Evolutionary conservation across 129 eudicot genomes (phyloP).

Genomic region (Flaveria robusta): DNA sequence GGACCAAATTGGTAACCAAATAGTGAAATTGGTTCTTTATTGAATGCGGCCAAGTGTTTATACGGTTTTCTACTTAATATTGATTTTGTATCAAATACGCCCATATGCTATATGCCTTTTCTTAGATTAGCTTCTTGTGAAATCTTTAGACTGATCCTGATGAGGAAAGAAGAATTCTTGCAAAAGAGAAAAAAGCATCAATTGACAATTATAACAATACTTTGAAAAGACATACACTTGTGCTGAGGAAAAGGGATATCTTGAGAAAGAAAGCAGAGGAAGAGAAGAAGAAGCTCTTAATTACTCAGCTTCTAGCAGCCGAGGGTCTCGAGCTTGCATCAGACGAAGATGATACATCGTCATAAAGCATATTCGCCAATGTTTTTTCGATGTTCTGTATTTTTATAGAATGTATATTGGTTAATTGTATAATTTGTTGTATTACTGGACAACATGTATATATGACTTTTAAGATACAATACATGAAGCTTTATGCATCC

Average conservation of each 20-base stretch:
- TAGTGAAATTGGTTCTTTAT: not conserved
- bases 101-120: not conserved
- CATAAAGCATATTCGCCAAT: not conserved
- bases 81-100: not conserved
- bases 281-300: slow-evolving; percentile 62
- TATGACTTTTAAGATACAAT: slow-evolving; percentile 31
- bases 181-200: slow-evolving; percentile 83
- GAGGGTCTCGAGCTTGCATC: slow-evolving; percentile 95
- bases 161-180: slow-evolving; percentile 84
- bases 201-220: slow-evolving; percentile 67
- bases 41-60: not conserved
- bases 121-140: slow-evolving; percentile 13
- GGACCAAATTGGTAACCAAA: not conserved
- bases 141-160: slow-evolving; percentile 78
- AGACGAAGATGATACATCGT: slow-evolving; percentile 54
- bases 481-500: slow-evolving; percentile 13
- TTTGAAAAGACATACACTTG: slow-evolving; percentile 82
- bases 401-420: slow-evolving; percentile 28
- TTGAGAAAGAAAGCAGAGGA: slow-evolving; percentile 89
- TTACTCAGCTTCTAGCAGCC: slow-evolving; percentile 72
- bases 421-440: slow-evolving; percentile 18
- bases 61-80: not conserved
- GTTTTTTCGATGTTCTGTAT: slow-evolving; percentile 1
- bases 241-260: slow-evolving; percentile 79
- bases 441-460: slow-evolving; percentile 29